These are phyloP conservation scores for Globisporangium spiculum DNA, from an alignment of 352 stramenopile genomes.

Conservation along the genomic window DNA sequence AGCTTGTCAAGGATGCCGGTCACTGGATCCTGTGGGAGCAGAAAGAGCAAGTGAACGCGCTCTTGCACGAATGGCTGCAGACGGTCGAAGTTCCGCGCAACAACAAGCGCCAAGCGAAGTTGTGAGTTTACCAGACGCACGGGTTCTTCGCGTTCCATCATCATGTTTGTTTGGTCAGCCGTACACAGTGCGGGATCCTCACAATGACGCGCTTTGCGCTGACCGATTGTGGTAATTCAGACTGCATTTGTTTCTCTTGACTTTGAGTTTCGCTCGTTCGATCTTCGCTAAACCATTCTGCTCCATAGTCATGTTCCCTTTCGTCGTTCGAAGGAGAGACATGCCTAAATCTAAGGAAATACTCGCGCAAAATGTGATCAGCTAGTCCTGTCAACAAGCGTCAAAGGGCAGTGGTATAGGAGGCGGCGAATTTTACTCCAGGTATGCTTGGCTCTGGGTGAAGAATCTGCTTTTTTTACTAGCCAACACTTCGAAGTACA, in stretches of 20 bases:
- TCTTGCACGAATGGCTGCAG: slow-evolving; percentile 12
- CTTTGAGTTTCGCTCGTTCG: neutral
- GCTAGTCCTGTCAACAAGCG: neutral
- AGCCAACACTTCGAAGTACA: no score
- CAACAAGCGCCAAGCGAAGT: slow-evolving; percentile 17
- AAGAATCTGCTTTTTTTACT: no score
- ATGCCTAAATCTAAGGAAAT: neutral
- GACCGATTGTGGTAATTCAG: neutral
- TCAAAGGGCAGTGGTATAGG: neutral
- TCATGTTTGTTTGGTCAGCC: neutral
- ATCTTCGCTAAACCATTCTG: neutral
- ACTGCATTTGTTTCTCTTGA: neutral
- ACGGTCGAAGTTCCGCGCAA: slow-evolving; percentile 1
- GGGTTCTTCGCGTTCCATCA: neutral
- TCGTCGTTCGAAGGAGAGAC: neutral
- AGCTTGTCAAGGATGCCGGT: slow-evolving; percentile 9
- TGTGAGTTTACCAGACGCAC: slow-evolving; percentile 15
- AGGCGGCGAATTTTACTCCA: no score
- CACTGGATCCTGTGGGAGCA: slow-evolving; percentile 18
- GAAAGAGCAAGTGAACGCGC: slow-evolving; percentile 9
- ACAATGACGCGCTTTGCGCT: neutral
- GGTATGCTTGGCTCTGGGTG: no score
- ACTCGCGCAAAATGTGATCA: neutral
- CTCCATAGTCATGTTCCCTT: neutral
- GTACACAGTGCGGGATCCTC: neutral